Percentiles rank a stretch among this genome's conserved stretches.
Conservation (phyloP, 2,329 filamentous ascomycete genomes). For the Aspergillus sergii region DNA sequence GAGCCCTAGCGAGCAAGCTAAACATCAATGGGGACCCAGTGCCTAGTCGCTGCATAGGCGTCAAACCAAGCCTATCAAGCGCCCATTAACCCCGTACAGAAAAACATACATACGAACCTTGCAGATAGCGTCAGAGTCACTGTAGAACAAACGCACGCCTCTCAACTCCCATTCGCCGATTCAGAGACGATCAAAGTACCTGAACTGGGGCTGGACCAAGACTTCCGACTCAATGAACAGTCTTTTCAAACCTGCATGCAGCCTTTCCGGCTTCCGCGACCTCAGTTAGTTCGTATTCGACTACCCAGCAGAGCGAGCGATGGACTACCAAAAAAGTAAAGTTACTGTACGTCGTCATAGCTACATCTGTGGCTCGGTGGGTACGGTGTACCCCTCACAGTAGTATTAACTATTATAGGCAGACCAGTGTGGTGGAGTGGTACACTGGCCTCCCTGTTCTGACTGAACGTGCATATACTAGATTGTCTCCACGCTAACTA, state of each 20-base stretch:
- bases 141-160: not conserved
- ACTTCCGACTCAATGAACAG: not conserved
- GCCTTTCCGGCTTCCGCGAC: constrained; percentile 1
- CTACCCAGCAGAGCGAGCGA: not conserved
- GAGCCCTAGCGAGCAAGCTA: not conserved
- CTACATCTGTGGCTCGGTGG: constrained; percentile 2
- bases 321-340: not conserved
- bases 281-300: not conserved
- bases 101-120: not conserved
- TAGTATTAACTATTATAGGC: not conserved
- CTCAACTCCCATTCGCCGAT: not conserved
- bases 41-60: not conserved
- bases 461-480: not conserved
- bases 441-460: not conserved
- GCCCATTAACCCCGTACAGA: not conserved
- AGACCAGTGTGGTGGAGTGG: not conserved
- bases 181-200: not conserved
- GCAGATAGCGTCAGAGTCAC: not conserved
- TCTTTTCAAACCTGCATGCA: not conserved
- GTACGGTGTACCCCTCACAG: not conserved
- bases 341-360: not conserved
- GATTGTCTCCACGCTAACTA: not conserved
- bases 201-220: not conserved
- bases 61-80: not conserved
- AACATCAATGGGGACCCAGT: not conserved